Conservation (phyloP, 495 filamentous ascomycete species). For the Penicillium daleae region DNA sequence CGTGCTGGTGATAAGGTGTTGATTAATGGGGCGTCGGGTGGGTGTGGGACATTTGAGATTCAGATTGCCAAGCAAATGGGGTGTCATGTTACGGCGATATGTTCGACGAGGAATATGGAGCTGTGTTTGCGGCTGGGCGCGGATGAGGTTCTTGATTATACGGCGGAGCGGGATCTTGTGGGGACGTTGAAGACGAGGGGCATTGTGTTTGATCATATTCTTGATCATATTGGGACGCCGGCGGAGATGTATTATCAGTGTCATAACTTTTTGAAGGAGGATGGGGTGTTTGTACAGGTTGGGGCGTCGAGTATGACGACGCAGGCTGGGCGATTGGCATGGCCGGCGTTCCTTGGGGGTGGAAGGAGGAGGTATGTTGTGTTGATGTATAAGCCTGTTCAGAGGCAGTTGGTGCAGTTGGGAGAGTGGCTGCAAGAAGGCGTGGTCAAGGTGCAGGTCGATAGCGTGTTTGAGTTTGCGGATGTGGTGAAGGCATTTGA, state of each 20-base stretch:
- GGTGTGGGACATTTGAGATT: slow-evolving; percentile 63
- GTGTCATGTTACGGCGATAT: slow-evolving; percentile 63
- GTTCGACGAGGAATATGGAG: slow-evolving; percentile 61
- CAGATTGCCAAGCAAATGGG: slow-evolving; percentile 70
- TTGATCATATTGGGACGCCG: slow-evolving; percentile 65
- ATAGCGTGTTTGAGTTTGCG: slow-evolving; percentile 62
- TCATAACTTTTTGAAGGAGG: slow-evolving; percentile 57
- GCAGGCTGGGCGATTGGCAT: slow-evolving; percentile 34
- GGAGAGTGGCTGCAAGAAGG: slow-evolving; percentile 63
- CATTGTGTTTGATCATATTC: slow-evolving; percentile 55
- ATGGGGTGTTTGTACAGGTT: slow-evolving; percentile 61
- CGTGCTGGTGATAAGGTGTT: slow-evolving; percentile 60
- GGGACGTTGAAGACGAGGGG: slow-evolving; percentile 52
- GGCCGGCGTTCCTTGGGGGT: slow-evolving; percentile 66
- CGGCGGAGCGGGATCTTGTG: slow-evolving; percentile 50
- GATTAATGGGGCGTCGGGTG: slow-evolving; percentile 70
- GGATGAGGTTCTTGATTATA: slow-evolving; percentile 73
- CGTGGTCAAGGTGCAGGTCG: slow-evolving; percentile 62
- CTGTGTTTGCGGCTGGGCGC: slow-evolving; percentile 63
- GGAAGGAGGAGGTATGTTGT: slow-evolving; percentile 59
- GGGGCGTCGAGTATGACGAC: slow-evolving; percentile 42
- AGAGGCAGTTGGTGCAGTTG: slow-evolving; percentile 57
- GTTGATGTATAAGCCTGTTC: slow-evolving; percentile 42
- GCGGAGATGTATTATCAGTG: slow-evolving; percentile 57
- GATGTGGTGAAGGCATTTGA: slow-evolving; percentile 66